Base-by-base conservation (phyloP, 1,139 yeast species). In the Ogataea hybrid region DNA sequence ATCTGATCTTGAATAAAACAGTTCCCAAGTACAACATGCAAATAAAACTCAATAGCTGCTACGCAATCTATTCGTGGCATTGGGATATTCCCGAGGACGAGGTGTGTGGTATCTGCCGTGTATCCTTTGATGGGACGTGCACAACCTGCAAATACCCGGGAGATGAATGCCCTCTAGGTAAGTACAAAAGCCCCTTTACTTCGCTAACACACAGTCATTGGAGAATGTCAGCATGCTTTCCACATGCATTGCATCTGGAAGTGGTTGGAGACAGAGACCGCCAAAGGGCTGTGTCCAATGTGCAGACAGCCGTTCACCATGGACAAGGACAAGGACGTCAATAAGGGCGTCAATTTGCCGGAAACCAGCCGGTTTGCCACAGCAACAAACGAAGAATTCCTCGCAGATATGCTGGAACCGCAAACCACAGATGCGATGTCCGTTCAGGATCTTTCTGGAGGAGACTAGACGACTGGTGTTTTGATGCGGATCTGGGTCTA, bases 91-190 rank as follows among this genome's bases (percentile, higher is more conserved):
- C 77, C 2, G 74, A 70, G 16, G 95, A 86, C 50, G 96, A 88
- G 52, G 76, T 87, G 15, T 88, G 96, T 60, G 96, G 96, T 23
- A 88, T 88, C 48, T 88, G 96, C 57, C 75, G 96, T 5, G 95
- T 84, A 3, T 79, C 90, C 2, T 88, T 87, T 56, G 96, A 88
- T 56, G 95, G 95, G 2, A 84, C 95, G 0, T 88, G 96, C 60
- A 94, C 95, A 11, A 73, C 79, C n/a, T 88, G 96, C 63, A 75
- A 77, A 54, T 83, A 71, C 50, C 96, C 96, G 0, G 96, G 96
- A 1, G 92, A 84, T 52, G 82, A 73, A n/a, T 88, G 96, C 60
- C 96, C 96, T 1, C 65, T 88, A 41, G 70, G 83, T 81, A 42
- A 43, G 75, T 64, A 33, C 28, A 25, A 18, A 18, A 18, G 8